Evolutionary conservation across 345 rosid genomes (phyloP), one percentile per base, ranked within the genome.

Genomic region (Dipteronia sinensis): DNA sequence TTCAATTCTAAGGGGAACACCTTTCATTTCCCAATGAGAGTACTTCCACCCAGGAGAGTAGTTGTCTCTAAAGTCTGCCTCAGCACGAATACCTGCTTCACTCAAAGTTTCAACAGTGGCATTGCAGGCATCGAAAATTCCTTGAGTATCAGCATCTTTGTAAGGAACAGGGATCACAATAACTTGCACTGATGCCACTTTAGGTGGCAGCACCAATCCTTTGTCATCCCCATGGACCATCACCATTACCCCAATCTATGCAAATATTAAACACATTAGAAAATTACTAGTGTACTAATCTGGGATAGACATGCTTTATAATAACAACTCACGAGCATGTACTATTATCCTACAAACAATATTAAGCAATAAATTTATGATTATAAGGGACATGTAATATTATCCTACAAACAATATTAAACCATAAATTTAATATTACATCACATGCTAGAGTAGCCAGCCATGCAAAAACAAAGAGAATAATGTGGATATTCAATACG

Each of bases 11-110:
- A 96, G 76, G 19, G 99, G 97, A 72, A 96, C 99, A 72, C 99
- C 98, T 82, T 94, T 96, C 98, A 94, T 84, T 84, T 96, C 99
- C 98, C 97, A 94, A 83, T 94, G 80, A 40, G 99, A 96, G 76
- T 94, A 96, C 90, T 96, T 96, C 99, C 99, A 96, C 47, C 97
- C 98, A 23, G 98, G 99, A 3, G 98, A 92, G 80, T 96, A 92
- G 84, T 94, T 94, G 53, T 94, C 99, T 83, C 97, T 87, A 15
- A 89, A 74, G 83, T 96, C 99, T 13, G 85, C 87, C 76, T 91
- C 92, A 8, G 98, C 97, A 65, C 86, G 82, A 63, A 96, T 87
- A 72, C 98, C 98, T 7, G 97, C 98, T 75, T 85, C 85, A 65
- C 44, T 73, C 80, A 96, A 88, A 23, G 89, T 65, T 74, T 90